Evolutionary conservation across 129 eudicot species (phyloP).

Genomic region (Centaurea solstitialis): DNA sequence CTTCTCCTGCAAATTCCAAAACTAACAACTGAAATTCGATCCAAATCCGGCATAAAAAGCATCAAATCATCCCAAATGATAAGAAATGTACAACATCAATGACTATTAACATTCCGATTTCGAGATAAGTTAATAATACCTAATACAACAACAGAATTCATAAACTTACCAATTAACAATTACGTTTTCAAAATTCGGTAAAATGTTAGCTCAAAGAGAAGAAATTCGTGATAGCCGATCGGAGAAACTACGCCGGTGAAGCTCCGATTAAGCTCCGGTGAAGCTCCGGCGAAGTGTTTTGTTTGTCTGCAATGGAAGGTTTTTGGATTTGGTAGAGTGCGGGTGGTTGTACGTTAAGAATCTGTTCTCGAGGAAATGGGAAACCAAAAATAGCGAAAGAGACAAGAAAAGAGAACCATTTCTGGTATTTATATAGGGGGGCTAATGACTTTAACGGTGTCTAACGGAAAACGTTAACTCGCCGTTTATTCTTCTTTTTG

Average conservation of each 20-base stretch:
- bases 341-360: constrained; percentile 29
- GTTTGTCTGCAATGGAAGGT: neutral
- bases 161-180: constrained; percentile 13
- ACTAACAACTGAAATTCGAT: neutral
- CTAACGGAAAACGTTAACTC: constrained; percentile 37
- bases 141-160: neutral
- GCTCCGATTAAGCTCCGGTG: neutral
- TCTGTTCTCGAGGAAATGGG: neutral
- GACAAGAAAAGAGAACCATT: constrained; percentile 39
- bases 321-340: neutral
- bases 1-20: constrained; percentile 17
- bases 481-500: constrained; percentile 12
- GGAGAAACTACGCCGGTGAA: constrained; percentile 10
- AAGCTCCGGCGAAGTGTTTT: constrained; percentile 24
- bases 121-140: neutral
- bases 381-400: constrained; percentile 34
- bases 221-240: neutral
- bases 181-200: neutral
- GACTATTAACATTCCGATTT: neutral
- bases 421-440: constrained; percentile 51
- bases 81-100: constrained; percentile 7
- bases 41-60: constrained; percentile 18
- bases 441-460: constrained; percentile 29
- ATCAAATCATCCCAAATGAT: neutral
- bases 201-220: constrained; percentile 8